These are phyloP conservation scores for Pestalotiopsis sp. DNA, from an alignment of 2,329 filamentous ascomycete species.

Conservation along the genomic window DNA sequence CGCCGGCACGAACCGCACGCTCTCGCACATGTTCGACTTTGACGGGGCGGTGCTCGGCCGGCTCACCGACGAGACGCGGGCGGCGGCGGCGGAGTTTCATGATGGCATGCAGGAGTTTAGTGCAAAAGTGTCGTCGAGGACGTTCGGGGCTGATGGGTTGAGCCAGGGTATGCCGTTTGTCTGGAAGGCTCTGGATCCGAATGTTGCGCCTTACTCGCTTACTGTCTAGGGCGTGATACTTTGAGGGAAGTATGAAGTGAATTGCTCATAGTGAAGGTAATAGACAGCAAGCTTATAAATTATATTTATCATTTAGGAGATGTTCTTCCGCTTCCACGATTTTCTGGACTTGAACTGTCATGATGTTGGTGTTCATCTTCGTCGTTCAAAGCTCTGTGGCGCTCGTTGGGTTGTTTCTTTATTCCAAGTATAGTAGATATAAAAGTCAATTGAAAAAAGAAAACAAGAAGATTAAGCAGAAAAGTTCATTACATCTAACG, in stretches of 20 bases:
- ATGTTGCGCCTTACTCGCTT: conserved; percentile 19
- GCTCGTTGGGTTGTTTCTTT: neutral
- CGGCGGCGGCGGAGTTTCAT: neutral
- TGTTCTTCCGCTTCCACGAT: no score
- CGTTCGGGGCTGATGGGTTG: conserved; percentile 44
- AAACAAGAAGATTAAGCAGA: no score
- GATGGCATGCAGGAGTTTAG: neutral
- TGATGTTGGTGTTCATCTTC: no score
- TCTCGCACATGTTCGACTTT: conserved; percentile 43
- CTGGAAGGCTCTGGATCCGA: conserved; percentile 31
- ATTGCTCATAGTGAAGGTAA: no score
- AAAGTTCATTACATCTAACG: no score
- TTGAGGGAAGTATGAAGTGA: neutral
- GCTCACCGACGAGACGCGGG: neutral
- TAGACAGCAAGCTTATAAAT: no score
- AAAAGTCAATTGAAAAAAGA: no score
- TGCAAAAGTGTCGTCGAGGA: conserved; percentile 28
- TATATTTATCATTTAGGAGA: no score
- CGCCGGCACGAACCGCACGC: conserved; percentile 34
- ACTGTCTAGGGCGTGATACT: conserved; percentile 10
- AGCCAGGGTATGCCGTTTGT: conserved; percentile 50
- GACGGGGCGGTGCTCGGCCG: conserved; percentile 28
- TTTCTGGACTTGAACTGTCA: no score
- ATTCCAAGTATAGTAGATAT: no score
- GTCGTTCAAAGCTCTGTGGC: no score